Base-by-base conservation (phyloP, 192 early-diverging fungal species). In the Coemansia sp. region DNA sequence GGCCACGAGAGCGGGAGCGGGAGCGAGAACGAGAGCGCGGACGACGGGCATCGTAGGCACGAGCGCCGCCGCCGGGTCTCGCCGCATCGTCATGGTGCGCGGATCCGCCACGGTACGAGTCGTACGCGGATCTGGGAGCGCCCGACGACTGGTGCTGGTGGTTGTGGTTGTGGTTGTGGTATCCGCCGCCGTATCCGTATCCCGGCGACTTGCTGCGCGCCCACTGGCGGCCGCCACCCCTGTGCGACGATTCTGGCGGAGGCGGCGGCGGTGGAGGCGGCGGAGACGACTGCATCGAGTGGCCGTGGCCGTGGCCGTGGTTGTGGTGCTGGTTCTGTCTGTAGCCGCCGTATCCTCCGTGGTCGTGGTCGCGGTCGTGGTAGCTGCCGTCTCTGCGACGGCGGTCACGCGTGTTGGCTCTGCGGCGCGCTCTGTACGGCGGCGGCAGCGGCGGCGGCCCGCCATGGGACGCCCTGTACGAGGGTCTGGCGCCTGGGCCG, bases 181-280 rank as follows among this genome's bases (percentile, higher is more conserved):
- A 32, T 4, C 32, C 32, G 32, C 32, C 32, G 32, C 32, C 32
- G 49, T 50, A 19, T 25, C 25, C 8, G 49, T 57, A 62, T 11
- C 67, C 51, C 45, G 77, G 78, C 69, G 78, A 81, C 60, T 62
- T 81, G 67, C 78, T 81, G 48, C 78, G 78, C 12, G 55, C 67
- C 72, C 65, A 68, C 20, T 38, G 53, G 16, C 53, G 22, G 5
- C 58, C 58, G 0, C 59, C 44, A n/a, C 71, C 20, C 13, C 51
- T 54, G 25, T 54, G 19, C 44, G 44, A 45, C 13, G 44, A 14
- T 45, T 9, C 10, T 25, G 51, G 51, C 19, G 51, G 19, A 17
- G 7, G 22, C 2, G 7, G 51, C 32, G 32, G 56, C 19, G 63
- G 20, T 32, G 65, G 65, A 40, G 53, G 46, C 32, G 32, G 32